These are phyloP conservation scores for Fraxinus quadrangulata DNA, from an alignment of 257 asterid genomes.

Conservation along the genomic window DNA sequence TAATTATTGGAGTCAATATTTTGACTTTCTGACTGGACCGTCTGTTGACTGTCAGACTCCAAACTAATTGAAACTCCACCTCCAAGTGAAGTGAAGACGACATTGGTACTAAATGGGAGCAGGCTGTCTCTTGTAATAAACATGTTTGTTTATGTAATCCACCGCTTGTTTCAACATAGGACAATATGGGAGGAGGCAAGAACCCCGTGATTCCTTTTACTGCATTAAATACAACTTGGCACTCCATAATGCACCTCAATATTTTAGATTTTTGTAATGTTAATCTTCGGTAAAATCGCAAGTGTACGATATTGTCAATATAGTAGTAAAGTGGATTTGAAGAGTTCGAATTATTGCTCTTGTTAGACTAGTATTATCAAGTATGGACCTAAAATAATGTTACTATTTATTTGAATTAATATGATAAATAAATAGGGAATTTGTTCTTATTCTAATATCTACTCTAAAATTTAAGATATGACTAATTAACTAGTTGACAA, in stretches of 20 bases:
- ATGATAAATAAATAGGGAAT: too few species aligned
- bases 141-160: not conserved
- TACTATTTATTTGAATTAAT: too few species aligned
- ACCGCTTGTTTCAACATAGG: not conserved
- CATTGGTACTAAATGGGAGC: not conserved
- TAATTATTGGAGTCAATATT: constrained; percentile 22
- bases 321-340: too few species aligned
- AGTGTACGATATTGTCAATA: too few species aligned
- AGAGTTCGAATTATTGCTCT: too few species aligned
- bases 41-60: constrained; percentile 40
- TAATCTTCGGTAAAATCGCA: too few species aligned
- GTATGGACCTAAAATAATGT: too few species aligned
- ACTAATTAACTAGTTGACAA: too few species aligned
- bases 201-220: constrained; percentile 47
- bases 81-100: not conserved
- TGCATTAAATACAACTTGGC: constrained; percentile 23
- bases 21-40: constrained; percentile 46
- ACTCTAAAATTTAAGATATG: too few species aligned
- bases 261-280: not conserved
- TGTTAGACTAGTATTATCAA: too few species aligned
- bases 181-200: constrained; percentile 25
- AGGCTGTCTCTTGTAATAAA: not conserved
- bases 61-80: constrained; percentile 17
- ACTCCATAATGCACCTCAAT: not conserved
- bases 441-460: too few species aligned